Evolutionary conservation across 2,329 filamentous ascomycete species (phyloP), one percentile per base, ranked within the genome.

Genomic region (Monosporascus sp.): DNA sequence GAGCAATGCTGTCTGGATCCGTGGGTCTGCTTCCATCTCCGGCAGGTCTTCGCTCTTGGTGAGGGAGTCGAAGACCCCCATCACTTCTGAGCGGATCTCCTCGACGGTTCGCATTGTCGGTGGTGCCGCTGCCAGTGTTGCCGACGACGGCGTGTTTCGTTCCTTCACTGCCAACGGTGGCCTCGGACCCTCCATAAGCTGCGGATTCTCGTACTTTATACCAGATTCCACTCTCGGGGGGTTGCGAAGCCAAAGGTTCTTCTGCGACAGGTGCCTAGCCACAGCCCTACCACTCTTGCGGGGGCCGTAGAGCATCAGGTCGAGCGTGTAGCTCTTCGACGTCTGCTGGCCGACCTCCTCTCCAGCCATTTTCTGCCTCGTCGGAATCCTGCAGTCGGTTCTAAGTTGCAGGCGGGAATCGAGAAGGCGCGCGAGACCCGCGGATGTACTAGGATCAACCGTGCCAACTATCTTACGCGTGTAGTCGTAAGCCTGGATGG

Each of bases 1-100:
- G 43, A 97, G 82, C 18, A 97, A 74, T 28, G 82, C 77, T 0
- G 86, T 91, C 52, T 79, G 78, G 51, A 94, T 79, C 7, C 74
- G 70, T 2, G 72, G 58, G 51, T 83, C 78, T 0, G 89, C 80
- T 4, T 93, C 85, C 73, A 87, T 84, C 59, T 86, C 81, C 0
- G 88, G 88, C 7, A 97, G 74, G 55, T 90, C 84, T 52, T 95
- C 88, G 9, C 80, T 85, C 62, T 86, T 86, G 26, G 86, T 82
- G 40, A 97, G 81, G 7, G 86, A 87, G 72, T 97, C 91, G 63
- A 99, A 96, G 66, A 97, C 89, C 43, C 84, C 85, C 68, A 90
- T 82, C 22, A 96, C 88, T 53, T 96, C 91, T 58, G 84, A 86
- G 9, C 88, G 87, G 55, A 96, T 87, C 70, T 97, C 91, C 62